Evolutionary conservation across 176 grass and related monocot genomes (phyloP).

Genomic region (Oryza nivara): DNA sequence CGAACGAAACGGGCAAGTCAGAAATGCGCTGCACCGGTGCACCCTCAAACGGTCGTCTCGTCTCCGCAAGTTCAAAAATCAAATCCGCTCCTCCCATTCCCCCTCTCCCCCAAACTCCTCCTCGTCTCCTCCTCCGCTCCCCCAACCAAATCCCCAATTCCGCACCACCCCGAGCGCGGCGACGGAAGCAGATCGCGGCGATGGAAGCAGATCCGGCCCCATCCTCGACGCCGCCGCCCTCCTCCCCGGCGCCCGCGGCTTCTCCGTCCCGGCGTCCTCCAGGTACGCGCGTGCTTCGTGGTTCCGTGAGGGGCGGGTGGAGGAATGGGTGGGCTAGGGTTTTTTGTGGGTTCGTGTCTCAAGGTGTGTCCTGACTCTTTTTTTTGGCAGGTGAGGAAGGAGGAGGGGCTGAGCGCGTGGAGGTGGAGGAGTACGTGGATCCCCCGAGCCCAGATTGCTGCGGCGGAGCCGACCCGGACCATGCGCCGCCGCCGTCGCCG

Average conservation of each 20-base stretch:
- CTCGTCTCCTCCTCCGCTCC: slow-evolving; percentile 15
- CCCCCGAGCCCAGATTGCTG: neutral
- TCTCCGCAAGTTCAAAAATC: slow-evolving; percentile 37
- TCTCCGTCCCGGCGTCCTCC: slow-evolving; percentile 1
- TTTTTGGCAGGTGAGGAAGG: slow-evolving; percentile 24
- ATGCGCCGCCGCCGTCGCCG: neutral
- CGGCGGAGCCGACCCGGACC: neutral
- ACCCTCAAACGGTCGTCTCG: slow-evolving; percentile 30
- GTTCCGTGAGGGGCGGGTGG: neutral
- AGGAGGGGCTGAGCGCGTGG: neutral
- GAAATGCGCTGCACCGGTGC: neutral
- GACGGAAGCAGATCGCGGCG: slow-evolving; percentile 3
- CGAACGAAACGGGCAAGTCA: neutral
- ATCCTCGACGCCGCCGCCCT: neutral
- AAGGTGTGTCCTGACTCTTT: neutral
- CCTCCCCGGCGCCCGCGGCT: neutral
- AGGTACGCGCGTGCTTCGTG: slow-evolving; percentile 36
- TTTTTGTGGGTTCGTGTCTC: neutral
- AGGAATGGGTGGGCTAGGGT: neutral
- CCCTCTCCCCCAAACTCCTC: neutral
- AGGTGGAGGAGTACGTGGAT: slow-evolving; percentile 3
- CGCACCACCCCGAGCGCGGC: neutral
- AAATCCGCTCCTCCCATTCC: slow-evolving; percentile 24
- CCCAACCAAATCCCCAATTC: neutral
- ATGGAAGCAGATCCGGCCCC: slow-evolving; percentile 44